Evolutionary conservation across 2,329 filamentous ascomycete genomes (phyloP), one percentile per base, ranked within the genome.

Genomic region (Talaromyces sp.): DNA sequence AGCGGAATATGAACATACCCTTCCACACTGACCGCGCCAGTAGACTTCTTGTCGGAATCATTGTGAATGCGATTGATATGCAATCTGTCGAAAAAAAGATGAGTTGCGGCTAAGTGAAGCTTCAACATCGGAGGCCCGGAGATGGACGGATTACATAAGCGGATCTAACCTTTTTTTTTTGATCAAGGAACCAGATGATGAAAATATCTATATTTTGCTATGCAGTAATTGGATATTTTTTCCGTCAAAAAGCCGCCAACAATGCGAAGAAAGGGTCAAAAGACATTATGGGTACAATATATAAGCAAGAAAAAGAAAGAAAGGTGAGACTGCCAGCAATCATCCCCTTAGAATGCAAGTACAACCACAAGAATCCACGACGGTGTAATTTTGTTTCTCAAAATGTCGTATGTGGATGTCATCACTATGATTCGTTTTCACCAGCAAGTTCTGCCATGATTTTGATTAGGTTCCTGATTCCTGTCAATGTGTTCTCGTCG

Each of bases 11-110:
- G 31, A 13, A 66, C 79, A 70, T 79, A 93, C 92, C 92, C 85
- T 96, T 96, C 92, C 92, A 96, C 74, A 93, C 89, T 59, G 92
- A 95, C 72, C 92, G 89, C 80, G 88, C 88, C 43, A 91, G 76
- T 19, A 91, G 84, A 73, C 82, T 83, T 74, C 87, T 83, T 71
- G 90, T 91, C 68, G 88, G 85, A 76, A 88, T 84, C 90, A 93
- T 93, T 56, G 60, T 65, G 51, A 15, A 43, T 51, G 56, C 49
- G 51, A 22, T 36, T 49, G 25, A 31, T 58, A 31, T 43, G 38
- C 17, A 36, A 2, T 22, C 6, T 51, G 6, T 8, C 10, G 6
- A 15, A 51, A 62, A 62, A 49, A 62, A 51, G 29, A 38, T 22
- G 25, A 11, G 5, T 19, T 53, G 45, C 43, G n/a, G 31, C n/a